Evolutionary conservation across 2,329 filamentous ascomycete genomes (phyloP).

Genomic region (Fusarium albosuccineum): DNA sequence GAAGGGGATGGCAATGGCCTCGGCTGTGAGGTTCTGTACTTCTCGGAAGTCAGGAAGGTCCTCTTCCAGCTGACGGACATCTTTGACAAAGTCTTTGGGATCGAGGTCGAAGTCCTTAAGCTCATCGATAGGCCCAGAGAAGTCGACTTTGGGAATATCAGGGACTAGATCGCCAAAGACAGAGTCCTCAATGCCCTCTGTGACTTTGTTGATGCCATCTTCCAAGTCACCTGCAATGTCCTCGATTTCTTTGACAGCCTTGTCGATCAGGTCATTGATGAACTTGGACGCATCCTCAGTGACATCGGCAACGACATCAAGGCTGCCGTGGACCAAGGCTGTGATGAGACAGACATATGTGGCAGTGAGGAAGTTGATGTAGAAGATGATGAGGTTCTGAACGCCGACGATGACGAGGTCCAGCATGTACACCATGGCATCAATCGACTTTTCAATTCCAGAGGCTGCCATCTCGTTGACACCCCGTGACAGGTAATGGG

Average conservation of each 20-base stretch:
- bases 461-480: slow-evolving; percentile 88
- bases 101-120: slow-evolving; percentile 78
- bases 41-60: slow-evolving; percentile 87
- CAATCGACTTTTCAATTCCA: slow-evolving; percentile 83
- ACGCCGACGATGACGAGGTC: slow-evolving; percentile 84
- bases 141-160: slow-evolving; percentile 68
- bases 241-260: slow-evolving; percentile 71
- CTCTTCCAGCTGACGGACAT: slow-evolving; percentile 78
- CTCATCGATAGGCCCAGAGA: slow-evolving; percentile 73
- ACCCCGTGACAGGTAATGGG: slow-evolving; percentile 90
- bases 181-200: slow-evolving; percentile 55
- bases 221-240: slow-evolving; percentile 64
- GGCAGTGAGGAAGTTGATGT: slow-evolving; percentile 90
- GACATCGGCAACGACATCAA: slow-evolving; percentile 73
- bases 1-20: slow-evolving; percentile 83
- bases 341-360: slow-evolving; percentile 93
- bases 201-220: slow-evolving; percentile 64
- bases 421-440: slow-evolving; percentile 83
- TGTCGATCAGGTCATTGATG: slow-evolving; percentile 64
- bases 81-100: slow-evolving; percentile 74
- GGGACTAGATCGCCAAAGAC: slow-evolving; percentile 65
- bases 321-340: slow-evolving; percentile 81
- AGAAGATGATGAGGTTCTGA: slow-evolving; percentile 89
- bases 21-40: slow-evolving; percentile 84
- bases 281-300: slow-evolving; percentile 66